phyloP scores from a whole-genome alignment of 83 land plant genomes.

The Picea abies region DNA sequence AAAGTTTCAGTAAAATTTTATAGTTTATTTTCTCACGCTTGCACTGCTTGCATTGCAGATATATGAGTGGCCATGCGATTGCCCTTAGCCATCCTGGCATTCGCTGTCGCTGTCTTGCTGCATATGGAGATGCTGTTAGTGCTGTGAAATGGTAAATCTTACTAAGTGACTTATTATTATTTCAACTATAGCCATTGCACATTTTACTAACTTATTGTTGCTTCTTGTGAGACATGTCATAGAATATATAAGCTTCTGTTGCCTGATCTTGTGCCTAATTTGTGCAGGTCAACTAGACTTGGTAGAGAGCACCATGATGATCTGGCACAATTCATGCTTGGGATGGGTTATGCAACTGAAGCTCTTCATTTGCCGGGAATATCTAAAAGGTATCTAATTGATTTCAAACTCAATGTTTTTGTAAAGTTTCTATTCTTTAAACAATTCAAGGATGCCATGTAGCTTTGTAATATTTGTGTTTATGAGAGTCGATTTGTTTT shows the following conservation, averaged over 20 bases:
- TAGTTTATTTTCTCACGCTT: neutral
- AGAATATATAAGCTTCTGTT: neutral
- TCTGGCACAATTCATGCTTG: constrained; percentile 96
- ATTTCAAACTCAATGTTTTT: neutral
- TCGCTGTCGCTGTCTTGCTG: constrained; percentile 98
- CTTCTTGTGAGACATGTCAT: neutral
- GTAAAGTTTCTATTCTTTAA: neutral
- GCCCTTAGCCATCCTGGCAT: constrained; percentile 97
- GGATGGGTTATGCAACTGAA: constrained; percentile 99
- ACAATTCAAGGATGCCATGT: neutral
- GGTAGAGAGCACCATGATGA: constrained; percentile 99
- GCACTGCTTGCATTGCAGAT: constrained; percentile 42
- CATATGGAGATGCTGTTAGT: constrained; percentile 99
- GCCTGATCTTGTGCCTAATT: neutral
- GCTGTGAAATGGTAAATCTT: constrained; percentile 90
- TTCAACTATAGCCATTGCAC: neutral
- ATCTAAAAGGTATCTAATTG: constrained; percentile 74
- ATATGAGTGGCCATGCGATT: constrained; percentile 95
- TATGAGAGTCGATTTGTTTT: neutral
- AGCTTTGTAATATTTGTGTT: neutral
- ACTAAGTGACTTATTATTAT: neutral
- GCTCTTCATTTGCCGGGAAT: constrained; percentile 99
- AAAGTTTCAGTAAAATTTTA: too few species aligned
- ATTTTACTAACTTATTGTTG: neutral
- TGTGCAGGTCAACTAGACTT: constrained; percentile 89